These are phyloP conservation scores for Aspergillus spinulosporus DNA, from an alignment of 2,329 filamentous ascomycete species.

Conservation along the genomic window DNA sequence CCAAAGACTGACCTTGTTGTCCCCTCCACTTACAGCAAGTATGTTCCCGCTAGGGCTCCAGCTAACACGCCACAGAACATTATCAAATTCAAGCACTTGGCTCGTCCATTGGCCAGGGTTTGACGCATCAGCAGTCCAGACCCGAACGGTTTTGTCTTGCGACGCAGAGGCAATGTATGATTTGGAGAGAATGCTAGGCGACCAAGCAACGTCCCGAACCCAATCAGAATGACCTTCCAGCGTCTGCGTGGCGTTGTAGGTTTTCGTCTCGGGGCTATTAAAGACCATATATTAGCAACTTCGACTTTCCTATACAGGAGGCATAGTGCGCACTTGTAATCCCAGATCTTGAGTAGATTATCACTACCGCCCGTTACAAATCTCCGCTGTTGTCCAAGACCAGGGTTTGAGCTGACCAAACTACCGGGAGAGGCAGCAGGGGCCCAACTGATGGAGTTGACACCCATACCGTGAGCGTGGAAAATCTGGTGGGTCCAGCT, in stretches of 20 bases:
- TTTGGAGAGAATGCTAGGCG: conserved; percentile 89
- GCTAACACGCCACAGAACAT: conserved; percentile 91
- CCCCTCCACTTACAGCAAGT: conserved; percentile 84
- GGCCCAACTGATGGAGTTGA: conserved; percentile 95
- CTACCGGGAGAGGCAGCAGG: conserved; percentile 81
- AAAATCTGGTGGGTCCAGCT: conserved; percentile 88
- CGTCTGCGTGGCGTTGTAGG: conserved; percentile 55
- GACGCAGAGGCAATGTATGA: conserved; percentile 94
- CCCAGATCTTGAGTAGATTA: conserved; percentile 92
- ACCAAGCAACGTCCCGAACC: conserved; percentile 98
- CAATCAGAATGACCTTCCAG: conserved; percentile 86
- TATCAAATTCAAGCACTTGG: conserved; percentile 84
- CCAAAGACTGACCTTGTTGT: conserved; percentile 97
- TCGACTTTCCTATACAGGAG: not conserved
- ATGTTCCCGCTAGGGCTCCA: conserved; percentile 98
- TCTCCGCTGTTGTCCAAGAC: conserved; percentile 66
- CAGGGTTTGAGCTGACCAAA: conserved; percentile 71
- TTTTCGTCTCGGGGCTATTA: conserved; percentile 51
- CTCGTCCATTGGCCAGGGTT: conserved; percentile 74
- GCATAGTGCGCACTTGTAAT: conserved; percentile 60
- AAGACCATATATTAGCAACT: conserved; percentile 1
- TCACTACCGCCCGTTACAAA: conserved; percentile 96
- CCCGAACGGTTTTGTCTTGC: conserved; percentile 95
- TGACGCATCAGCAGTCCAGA: conserved; percentile 81
- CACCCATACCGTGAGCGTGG: conserved; percentile 86